Percentiles rank a stretch among this genome's conserved stretches.
Evolutionary conservation across 1,139 yeast genomes (phyloP).

Genomic region (Lodderomyces pseudojiufengensis): DNA sequence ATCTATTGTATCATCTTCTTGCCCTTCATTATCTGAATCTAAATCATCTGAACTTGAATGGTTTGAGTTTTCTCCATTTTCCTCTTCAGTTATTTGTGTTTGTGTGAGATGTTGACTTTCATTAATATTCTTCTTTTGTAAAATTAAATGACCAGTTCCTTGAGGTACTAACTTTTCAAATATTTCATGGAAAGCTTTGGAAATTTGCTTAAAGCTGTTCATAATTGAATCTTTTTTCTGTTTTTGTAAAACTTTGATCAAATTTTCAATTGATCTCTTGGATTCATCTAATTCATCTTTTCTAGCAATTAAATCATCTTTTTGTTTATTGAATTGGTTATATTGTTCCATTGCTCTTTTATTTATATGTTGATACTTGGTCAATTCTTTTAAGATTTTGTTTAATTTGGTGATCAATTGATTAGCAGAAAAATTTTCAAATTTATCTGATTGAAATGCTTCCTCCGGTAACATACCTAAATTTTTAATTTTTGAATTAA

Average conservation of each 20-base stretch:
- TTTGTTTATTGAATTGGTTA: constrained; percentile 67
- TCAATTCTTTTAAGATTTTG: constrained; percentile 53
- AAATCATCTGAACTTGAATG: constrained; percentile 10
- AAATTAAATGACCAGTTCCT: constrained; percentile 72
- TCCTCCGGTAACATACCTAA: constrained; percentile 88
- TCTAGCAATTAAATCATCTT: constrained; percentile 62
- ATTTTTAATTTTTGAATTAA: constrained; percentile 72
- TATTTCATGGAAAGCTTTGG: constrained; percentile 66
- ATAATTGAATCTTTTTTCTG: constrained; percentile 84
- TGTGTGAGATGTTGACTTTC: constrained; percentile 1
- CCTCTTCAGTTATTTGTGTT: background rate
- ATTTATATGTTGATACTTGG: constrained; percentile 73
- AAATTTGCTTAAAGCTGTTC: constrained; percentile 73
- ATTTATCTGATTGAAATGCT: constrained; percentile 50
- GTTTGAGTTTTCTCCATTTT: constrained; percentile 10
- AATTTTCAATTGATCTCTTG: constrained; percentile 64
- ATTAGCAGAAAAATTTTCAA: constrained; percentile 47
- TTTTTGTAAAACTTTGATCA: constrained; percentile 67
- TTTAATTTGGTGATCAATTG: constrained; percentile 55
- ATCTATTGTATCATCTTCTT: constrained; percentile 36
- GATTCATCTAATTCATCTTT: constrained; percentile 69
- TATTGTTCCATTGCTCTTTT: constrained; percentile 89
- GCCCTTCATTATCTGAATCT: constrained; percentile 19
- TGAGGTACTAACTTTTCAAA: constrained; percentile 81
- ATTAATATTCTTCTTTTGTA: constrained; percentile 41